phyloP scores from a whole-genome alignment of 352 stramenopile genomes.

The Phytophthora constricta region DNA sequence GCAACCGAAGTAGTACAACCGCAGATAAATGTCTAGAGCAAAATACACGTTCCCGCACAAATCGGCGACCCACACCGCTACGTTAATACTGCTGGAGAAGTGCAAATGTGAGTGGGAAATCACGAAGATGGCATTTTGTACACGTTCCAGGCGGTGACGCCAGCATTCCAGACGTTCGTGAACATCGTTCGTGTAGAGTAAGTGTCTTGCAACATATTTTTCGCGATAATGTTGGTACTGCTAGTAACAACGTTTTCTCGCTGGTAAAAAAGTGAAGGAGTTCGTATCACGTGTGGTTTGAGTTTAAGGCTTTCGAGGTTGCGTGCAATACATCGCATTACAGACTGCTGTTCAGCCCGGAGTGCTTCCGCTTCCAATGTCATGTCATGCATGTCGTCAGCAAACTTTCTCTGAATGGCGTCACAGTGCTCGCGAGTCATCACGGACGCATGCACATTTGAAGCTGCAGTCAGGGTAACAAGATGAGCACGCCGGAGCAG shows the following conservation, averaged over 20 bases:
- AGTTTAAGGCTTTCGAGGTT: constrained; percentile 57
- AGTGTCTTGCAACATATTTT: background rate
- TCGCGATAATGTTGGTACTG: background rate
- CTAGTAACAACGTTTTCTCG: constrained; percentile 25
- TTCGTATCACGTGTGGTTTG: constrained; percentile 48
- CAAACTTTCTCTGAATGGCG: constrained; percentile 53
- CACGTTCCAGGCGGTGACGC: constrained; percentile 59
- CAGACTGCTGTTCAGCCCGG: constrained; percentile 41
- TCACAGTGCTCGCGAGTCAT: constrained; percentile 72
- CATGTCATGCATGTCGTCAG: constrained; percentile 53
- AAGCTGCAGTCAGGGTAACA: constrained; percentile 46
- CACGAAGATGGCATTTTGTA: constrained; percentile 66
- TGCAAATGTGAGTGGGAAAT: constrained; percentile 63
- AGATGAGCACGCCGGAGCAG: constrained; percentile 45
- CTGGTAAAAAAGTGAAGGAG: constrained; percentile 54
- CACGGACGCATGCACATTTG: constrained; percentile 53
- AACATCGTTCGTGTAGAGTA: constrained; percentile 31
- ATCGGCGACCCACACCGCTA: constrained; percentile 56
- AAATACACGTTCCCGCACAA: constrained; percentile 34
- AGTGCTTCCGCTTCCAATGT: constrained; percentile 36
- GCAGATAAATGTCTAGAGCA: constrained; percentile 59
- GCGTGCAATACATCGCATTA: constrained; percentile 29
- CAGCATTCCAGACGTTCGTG: constrained; percentile 43
- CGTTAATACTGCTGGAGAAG: constrained; percentile 22
- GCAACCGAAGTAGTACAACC: constrained; percentile 57